Evolutionary conservation across 2,329 filamentous ascomycete genomes (phyloP).

Genomic region (Drechslera avenae): DNA sequence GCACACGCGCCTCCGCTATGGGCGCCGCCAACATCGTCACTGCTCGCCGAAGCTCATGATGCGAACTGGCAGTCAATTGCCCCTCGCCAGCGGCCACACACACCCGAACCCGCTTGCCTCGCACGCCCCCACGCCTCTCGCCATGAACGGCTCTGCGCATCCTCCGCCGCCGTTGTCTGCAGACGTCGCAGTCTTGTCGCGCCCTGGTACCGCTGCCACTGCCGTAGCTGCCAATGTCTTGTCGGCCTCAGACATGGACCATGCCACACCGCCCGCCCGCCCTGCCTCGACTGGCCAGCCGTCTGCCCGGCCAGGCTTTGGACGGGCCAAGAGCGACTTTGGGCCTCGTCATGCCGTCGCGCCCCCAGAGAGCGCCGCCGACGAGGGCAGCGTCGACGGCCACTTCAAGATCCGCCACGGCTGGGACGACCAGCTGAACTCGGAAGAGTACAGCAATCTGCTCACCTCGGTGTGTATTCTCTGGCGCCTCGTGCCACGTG

Average conservation of each 20-base stretch:
- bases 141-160: slow-evolving; percentile 25
- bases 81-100: slow-evolving; percentile 27
- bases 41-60: slow-evolving; percentile 34
- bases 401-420: slow-evolving; percentile 74
- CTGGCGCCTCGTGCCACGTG: too few relatives aligned
- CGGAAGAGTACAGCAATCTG: slow-evolving; percentile 83
- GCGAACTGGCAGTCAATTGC: slow-evolving; percentile 37
- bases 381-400: slow-evolving; percentile 56
- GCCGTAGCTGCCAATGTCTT: slow-evolving; percentile 21
- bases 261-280: slow-evolving; percentile 51
- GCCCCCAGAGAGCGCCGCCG: slow-evolving; percentile 33
- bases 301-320: slow-evolving; percentile 47
- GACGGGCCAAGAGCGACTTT: slow-evolving; percentile 65
- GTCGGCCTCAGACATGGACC: slow-evolving; percentile 28
- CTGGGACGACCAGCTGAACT: slow-evolving; percentile 91
- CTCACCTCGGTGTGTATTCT: too few relatives aligned
- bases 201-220: slow-evolving; percentile 31
- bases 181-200: slow-evolving; percentile 24
- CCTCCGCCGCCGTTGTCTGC: background rate
- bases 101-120: slow-evolving; percentile 38
- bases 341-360: slow-evolving; percentile 52
- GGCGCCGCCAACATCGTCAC: slow-evolving; percentile 32
- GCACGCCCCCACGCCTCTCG: slow-evolving; percentile 26
- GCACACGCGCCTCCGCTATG: slow-evolving; percentile 36
- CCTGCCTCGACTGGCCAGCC: slow-evolving; percentile 58